Evolutionary conservation across 2,329 filamentous ascomycete species (phyloP).

Genomic region (Raffaelea arxii): DNA sequence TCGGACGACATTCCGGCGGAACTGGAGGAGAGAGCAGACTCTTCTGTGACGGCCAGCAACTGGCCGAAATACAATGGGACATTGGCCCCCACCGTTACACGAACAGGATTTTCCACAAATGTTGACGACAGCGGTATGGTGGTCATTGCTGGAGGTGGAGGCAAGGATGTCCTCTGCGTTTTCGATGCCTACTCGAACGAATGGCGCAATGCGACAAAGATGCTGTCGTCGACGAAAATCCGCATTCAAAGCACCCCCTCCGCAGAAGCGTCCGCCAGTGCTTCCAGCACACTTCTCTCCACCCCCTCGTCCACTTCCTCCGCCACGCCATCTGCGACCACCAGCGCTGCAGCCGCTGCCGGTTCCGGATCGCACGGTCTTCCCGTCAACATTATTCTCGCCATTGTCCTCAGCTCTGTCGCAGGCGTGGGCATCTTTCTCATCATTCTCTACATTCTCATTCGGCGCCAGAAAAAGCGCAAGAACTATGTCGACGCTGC

Average conservation of each 20-base stretch:
- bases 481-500: slow-evolving; percentile 39
- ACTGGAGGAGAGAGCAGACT: slow-evolving; percentile 8
- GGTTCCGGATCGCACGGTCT: slow-evolving; percentile 20
- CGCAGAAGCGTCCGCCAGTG: slow-evolving; percentile 20
- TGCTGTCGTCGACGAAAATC: slow-evolving; percentile 41
- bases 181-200: slow-evolving; percentile 68
- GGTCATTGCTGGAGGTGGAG: slow-evolving; percentile 65
- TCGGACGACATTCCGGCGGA: slow-evolving; percentile 23
- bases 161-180: slow-evolving; percentile 58
- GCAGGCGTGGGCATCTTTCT: slow-evolving; percentile 62
- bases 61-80: slow-evolving; percentile 76
- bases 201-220: slow-evolving; percentile 63
- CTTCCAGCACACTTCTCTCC: slow-evolving; percentile 11
- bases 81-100: slow-evolving; percentile 53
- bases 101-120: slow-evolving; percentile 64
- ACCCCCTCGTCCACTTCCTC: slow-evolving; percentile 11
- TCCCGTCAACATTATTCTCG: slow-evolving; percentile 53
- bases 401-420: slow-evolving; percentile 73
- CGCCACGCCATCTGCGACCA: slow-evolving; percentile 6
- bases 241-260: slow-evolving; percentile 23
- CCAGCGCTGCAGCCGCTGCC: slow-evolving; percentile 2
- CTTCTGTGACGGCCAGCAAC: slow-evolving; percentile 43
- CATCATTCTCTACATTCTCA: slow-evolving; percentile 59
- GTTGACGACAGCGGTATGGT: slow-evolving; percentile 56
- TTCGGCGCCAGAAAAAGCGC: slow-evolving; percentile 47